A percentile compares a stretch with the other conserved stretches of the same genome.
Evolutionary conservation across 805 yeast genomes (phyloP).

Genomic region (Starmerella stigmatis): DNA sequence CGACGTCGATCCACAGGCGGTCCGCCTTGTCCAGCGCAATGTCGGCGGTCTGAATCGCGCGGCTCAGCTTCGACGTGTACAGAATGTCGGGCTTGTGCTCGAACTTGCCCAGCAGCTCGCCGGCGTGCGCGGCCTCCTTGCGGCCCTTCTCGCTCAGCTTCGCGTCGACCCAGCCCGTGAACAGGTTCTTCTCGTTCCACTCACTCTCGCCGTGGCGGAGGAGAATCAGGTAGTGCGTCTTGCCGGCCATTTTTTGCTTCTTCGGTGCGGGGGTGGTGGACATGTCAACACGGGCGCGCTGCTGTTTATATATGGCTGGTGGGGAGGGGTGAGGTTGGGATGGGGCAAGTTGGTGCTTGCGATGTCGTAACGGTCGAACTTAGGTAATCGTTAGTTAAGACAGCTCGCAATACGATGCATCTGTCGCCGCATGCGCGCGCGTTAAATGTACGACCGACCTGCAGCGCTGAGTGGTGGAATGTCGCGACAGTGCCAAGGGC

Average conservation of each 20-base stretch:
- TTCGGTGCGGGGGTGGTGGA: slow-evolving; percentile 12
- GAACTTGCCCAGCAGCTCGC: slow-evolving; percentile 79
- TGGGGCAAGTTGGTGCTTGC: slow-evolving; percentile 3
- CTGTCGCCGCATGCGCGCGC: not conserved
- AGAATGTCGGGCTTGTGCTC: slow-evolving; percentile 76
- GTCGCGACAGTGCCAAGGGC: too few relatives aligned
- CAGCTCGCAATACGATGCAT: not conserved
- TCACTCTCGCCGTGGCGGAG: slow-evolving; percentile 99
- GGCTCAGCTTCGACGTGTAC: slow-evolving; percentile 80
- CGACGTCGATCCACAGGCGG: slow-evolving; percentile 80
- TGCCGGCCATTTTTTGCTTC: slow-evolving; percentile 20
- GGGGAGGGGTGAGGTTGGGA: slow-evolving; percentile 1
- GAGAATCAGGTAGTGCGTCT: slow-evolving; percentile 55
- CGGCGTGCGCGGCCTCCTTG: slow-evolving; percentile 88
- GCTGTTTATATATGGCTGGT: slow-evolving; percentile 4
- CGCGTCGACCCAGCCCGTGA: slow-evolving; percentile 99
- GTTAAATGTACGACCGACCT: too few relatives aligned
- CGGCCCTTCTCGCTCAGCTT: slow-evolving; percentile 71
- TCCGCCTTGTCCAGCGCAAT: slow-evolving; percentile 83
- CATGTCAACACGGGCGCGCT: not conserved
- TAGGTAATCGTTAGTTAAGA: slow-evolving; percentile 3
- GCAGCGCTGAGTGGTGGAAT: too few relatives aligned
- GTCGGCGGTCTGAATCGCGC: slow-evolving; percentile 97
- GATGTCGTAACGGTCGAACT: slow-evolving; percentile 8
- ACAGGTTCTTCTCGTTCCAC: slow-evolving; percentile 95